Evolutionary conservation across 129 eudicot species (phyloP), one percentile per base, ranked within the genome.

Genomic region (sunflower (Helianthus annuus)): DNA sequence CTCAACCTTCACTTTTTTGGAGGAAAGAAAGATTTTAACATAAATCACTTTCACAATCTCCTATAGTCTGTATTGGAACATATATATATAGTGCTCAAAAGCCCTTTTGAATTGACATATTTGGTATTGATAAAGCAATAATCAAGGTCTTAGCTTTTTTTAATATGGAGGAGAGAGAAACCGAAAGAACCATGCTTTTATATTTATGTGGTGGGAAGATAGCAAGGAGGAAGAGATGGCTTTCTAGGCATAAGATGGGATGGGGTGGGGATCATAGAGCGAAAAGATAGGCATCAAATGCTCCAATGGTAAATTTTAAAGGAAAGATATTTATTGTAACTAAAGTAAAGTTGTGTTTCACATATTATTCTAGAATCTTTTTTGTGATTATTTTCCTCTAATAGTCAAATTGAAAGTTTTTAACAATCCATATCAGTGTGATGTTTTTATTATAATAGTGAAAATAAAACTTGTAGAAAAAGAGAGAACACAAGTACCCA

Each of bases 221-320:
- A 56, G 52, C 22, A 32, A 60, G 59, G 51, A 52, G 29, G 46
- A 14, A 6, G 42, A 42, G 54, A 19, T 52, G 70, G 44, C 54
- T 74, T 74, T 48, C 51, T 45, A 67, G 80, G 73, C 80, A 32
- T 68, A 76, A 68, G 61, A 39, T 67, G 39, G 44, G 11, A 48
- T 45, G 57, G 16, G 40, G 65, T 65, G 57, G 57, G 72, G 72
- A 42, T 42, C 46, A 42, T 14, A 34, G 51, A 49, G 34, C 65
- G 36, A 54, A 66, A 75, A 64, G 48, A 68, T 57, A 4, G 69
- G 80, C 61, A 76, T 76, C 80, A 58, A 76, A 68, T 76, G 80
- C 74, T 76, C 59, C 27, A 16, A 57, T 68, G 62, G 62, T 57
- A 55, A 76, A 3, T 58, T 76, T 44, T 48, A 57, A 57, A 67